These are phyloP conservation scores for Aspergillus phoenicis DNA, from an alignment of 2,329 filamentous ascomycete genomes.

Conservation along the genomic window DNA sequence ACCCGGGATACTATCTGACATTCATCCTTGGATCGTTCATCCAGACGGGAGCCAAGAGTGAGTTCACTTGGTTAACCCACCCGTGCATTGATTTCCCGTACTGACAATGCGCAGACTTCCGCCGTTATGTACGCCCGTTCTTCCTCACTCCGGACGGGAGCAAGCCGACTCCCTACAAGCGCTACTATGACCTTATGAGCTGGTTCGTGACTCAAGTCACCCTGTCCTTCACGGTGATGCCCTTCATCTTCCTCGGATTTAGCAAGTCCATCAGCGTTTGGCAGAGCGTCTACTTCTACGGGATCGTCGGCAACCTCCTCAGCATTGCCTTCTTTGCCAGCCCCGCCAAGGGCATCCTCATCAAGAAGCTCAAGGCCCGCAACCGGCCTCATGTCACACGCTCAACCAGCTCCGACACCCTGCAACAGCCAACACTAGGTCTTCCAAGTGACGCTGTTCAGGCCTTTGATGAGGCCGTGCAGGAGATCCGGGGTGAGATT, in stretches of 20 bases:
- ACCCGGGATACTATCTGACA: slow-evolving; percentile 90
- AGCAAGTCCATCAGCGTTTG: slow-evolving; percentile 72
- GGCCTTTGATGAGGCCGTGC: slow-evolving; percentile 76
- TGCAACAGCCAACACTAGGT: slow-evolving; percentile 70
- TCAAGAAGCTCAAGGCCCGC: slow-evolving; percentile 62
- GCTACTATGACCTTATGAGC: slow-evolving; percentile 80
- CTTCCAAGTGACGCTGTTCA: slow-evolving; percentile 73
- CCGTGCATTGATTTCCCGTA: slow-evolving; percentile 11
- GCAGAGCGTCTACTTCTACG: slow-evolving; percentile 87
- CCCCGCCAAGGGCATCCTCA: slow-evolving; percentile 67
- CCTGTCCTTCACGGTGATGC: slow-evolving; percentile 79
- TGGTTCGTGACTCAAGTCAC: slow-evolving; percentile 76
- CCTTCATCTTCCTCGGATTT: slow-evolving; percentile 82
- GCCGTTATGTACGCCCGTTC: slow-evolving; percentile 86
- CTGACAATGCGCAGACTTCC: slow-evolving; percentile 66
- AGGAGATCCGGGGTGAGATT: slow-evolving; percentile 73
- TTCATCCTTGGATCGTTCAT: slow-evolving; percentile 89
- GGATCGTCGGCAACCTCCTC: slow-evolving; percentile 65
- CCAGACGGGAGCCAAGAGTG: slow-evolving; percentile 93
- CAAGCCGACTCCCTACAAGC: slow-evolving; percentile 70
- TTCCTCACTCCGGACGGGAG: slow-evolving; percentile 80
- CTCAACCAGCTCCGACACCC: slow-evolving; percentile 60
- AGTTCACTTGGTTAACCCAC: slow-evolving; percentile 39
- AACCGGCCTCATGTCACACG: slow-evolving; percentile 44
- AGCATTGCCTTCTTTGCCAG: slow-evolving; percentile 78